A percentile compares a stretch with the other conserved stretches of the same genome.
These are phyloP conservation scores for Aegilops sharonensis DNA, from an alignment of 176 grass and related monocot species.

Conservation along the genomic window DNA sequence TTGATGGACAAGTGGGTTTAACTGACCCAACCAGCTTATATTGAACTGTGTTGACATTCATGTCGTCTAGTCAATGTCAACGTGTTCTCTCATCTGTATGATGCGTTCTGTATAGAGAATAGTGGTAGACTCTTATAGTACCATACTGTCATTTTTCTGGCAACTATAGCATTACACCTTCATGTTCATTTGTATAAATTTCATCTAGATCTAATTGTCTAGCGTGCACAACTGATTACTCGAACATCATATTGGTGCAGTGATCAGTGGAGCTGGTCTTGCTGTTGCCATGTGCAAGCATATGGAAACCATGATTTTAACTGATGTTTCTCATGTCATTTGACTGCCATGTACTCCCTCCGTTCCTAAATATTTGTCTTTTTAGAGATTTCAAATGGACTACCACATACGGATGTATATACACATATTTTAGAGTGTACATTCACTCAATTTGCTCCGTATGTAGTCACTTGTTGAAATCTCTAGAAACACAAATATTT, in stretches of 20 bases:
- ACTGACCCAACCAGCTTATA: background rate
- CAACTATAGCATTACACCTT: background rate
- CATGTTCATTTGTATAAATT: constrained; percentile 1
- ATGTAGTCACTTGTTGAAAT: too few species aligned
- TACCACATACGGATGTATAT: too few species aligned
- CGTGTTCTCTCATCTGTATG: background rate
- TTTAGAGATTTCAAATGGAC: too few species aligned
- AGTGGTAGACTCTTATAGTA: background rate
- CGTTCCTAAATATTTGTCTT: too few species aligned
- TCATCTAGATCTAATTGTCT: background rate
- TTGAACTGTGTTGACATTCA: constrained; percentile 5
- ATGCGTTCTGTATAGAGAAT: constrained; percentile 30
- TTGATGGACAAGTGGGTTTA: background rate
- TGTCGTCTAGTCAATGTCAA: background rate
- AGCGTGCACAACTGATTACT: background rate
- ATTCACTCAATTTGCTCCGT: too few species aligned
- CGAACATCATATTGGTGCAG: background rate
- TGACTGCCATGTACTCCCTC: background rate
- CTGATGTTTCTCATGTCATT: background rate
- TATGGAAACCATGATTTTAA: background rate
- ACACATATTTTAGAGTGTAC: too few species aligned
- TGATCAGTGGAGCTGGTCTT: background rate
- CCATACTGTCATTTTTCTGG: background rate
- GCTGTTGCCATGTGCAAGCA: background rate
- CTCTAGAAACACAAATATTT: too few species aligned